phyloP scores from a whole-genome alignment of 2,329 filamentous ascomycete genomes.

The Fusarium irregulare region DNA sequence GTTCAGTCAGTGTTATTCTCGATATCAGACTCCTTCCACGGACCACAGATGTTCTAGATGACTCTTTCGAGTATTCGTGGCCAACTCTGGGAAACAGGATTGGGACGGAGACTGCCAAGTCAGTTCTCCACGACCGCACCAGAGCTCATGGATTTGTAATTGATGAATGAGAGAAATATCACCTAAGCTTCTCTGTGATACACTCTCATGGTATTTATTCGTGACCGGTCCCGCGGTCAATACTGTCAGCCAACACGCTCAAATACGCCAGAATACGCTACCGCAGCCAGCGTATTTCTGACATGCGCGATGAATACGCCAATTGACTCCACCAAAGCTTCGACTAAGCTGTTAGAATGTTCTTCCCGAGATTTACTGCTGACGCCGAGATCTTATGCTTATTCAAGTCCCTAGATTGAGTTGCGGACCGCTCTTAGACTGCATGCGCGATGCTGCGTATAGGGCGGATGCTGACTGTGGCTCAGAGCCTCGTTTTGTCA shows the following conservation, averaged over 20 bases:
- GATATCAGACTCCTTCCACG: not conserved
- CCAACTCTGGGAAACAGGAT: not conserved
- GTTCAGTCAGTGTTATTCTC: not conserved
- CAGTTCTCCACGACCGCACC: too few relatives aligned
- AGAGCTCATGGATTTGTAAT: not conserved
- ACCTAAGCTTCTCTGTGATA: fast-evolving
- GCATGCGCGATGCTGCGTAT: not conserved
- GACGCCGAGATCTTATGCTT: conserved; percentile 8
- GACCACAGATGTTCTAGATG: not conserved
- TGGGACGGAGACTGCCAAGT: not conserved
- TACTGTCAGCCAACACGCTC: not conserved
- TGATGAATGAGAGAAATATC: fast-evolving
- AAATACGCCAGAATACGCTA: conserved; percentile 22
- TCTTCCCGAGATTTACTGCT: not conserved
- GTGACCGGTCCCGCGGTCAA: not conserved
- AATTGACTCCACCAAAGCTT: not conserved
- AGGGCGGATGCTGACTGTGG: not conserved
- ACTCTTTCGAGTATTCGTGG: too few relatives aligned
- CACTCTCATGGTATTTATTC: too few relatives aligned
- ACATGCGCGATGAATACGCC: not conserved
- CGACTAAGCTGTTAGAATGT: too few relatives aligned
- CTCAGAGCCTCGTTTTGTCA: not conserved
- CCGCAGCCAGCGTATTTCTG: not conserved
- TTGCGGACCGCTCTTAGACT: not conserved
- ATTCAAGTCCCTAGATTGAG: not conserved